Conservation (phyloP, 225 moss, liverwort and hornwort species). For the Anthoceros angustus region DNA sequence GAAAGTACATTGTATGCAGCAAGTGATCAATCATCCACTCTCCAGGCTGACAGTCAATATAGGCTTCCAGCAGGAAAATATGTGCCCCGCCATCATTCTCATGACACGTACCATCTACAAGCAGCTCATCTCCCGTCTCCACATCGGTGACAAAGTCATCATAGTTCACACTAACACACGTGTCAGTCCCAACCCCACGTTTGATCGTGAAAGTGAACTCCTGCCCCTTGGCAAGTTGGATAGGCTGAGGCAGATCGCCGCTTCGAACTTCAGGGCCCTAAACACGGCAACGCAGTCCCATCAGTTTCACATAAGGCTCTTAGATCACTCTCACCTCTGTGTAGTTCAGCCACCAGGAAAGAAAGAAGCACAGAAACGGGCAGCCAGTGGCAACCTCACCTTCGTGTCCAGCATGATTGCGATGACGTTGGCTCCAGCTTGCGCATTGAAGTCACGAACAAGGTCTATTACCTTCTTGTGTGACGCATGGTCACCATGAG, state of each 20-base stretch:
- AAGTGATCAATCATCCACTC: no score
- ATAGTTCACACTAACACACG: slow-evolving; percentile 87
- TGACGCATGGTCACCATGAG: slow-evolving; percentile 69
- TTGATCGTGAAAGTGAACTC: slow-evolving; percentile 78
- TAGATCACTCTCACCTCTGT: not conserved
- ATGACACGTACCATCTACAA: slow-evolving; percentile 54
- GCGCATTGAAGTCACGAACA: slow-evolving; percentile 55
- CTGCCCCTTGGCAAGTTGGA: slow-evolving; percentile 61
- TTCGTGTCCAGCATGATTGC: slow-evolving; percentile 81
- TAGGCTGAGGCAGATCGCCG: slow-evolving; percentile 78
- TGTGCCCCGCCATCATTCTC: no score
- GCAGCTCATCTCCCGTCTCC: slow-evolving; percentile 60
- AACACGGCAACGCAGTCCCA: not conserved
- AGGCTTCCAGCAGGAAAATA: no score
- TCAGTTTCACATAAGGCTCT: not conserved
- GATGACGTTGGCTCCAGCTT: slow-evolving; percentile 52
- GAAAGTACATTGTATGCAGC: slow-evolving; percentile 6
- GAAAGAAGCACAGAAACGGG: not conserved
- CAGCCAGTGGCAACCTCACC: slow-evolving; percentile 15
- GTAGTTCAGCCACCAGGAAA: no score
- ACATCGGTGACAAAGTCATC: slow-evolving; percentile 93
- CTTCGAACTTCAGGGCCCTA: slow-evolving; percentile 94
- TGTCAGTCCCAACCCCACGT: slow-evolving; percentile 83
- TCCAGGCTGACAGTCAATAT: no score
- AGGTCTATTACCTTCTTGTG: slow-evolving; percentile 73